Base-by-base conservation (phyloP, 345 rosid species). In the Trapa bicornis region DNA sequence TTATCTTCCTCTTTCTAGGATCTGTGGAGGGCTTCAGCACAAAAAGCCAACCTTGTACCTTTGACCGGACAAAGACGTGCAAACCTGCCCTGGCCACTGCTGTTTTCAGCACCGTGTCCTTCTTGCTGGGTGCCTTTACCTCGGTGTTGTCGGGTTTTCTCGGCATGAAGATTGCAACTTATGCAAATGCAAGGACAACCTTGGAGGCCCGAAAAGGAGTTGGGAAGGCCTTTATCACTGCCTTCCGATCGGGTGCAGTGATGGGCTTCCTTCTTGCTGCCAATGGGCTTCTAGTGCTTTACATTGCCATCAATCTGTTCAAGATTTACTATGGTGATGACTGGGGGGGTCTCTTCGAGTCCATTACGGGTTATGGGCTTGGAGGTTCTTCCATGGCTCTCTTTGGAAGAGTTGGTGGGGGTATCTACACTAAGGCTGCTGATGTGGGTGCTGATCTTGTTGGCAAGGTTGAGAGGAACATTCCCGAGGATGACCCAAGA, bases 151-250 rank as follows among this genome's bases (percentile, higher is more conserved):
- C 96, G 73, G 96, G 96, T 61, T 89, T 90, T 76, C 95, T 87
- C 70, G 97, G 97, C n/a, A 90, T 90, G 94, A 90, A 90, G 81
- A 90, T 90, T 74, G 94, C 97, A 33, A 87, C 96, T 8, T 90
- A 82, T 70, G 97, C 97, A 14, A 90, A 90, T 73, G 94, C 97
- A 39, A 87, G 94, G 73, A 90, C 97, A 69, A 90, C 97, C 48
- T 78, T 90, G 68, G 95, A 90, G 74, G 94, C 96, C 32, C 85
- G 96, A 47, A 90, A 90, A 75, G 90, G 96, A 54, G 94, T 90
- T 35, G 94, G 96, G 39, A 87, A 86, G 78, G 96, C 96, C 5
- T 90, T 90, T 68, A 86, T 86, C 13, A 67, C 62, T 47, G 91
- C 95, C 43, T 88, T 88, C 74, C 81, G 95, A 70, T 88, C 91